A percentile compares a stretch with the other conserved stretches of the same genome.
These are phyloP conservation scores for Sporobolus alterniflorus DNA, from an alignment of 202 grass and related monocot species.

Conservation along the genomic window DNA sequence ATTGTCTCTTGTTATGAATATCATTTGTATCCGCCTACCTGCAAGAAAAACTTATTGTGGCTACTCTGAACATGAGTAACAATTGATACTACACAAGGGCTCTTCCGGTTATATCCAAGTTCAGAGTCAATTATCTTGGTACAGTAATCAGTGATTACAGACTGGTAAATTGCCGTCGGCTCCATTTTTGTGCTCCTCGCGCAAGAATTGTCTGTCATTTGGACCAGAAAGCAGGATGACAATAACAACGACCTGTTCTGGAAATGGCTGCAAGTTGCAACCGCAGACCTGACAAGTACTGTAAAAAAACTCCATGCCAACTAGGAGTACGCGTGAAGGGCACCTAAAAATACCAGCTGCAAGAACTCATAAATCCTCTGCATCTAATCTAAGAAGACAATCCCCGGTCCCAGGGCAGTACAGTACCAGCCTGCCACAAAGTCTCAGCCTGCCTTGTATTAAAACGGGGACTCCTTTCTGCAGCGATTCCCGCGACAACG, in stretches of 20 bases:
- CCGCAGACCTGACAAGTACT: background rate
- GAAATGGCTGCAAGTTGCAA: background rate
- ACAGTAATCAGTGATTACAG: background rate
- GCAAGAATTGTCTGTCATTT: background rate
- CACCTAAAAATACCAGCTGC: background rate
- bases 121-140: background rate
- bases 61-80: background rate
- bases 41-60: background rate
- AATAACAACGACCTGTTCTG: background rate
- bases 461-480: constrained; percentile 8
- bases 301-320: background rate
- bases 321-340: background rate
- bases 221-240: background rate
- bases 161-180: background rate
- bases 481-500: constrained; percentile 32
- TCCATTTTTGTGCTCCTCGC: background rate
- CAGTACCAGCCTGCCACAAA: background rate
- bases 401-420: background rate
- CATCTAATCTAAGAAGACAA: background rate
- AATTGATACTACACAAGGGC: background rate
- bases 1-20: no score
- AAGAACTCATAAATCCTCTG: background rate
- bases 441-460: constrained; percentile 28
- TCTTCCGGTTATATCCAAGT: no score
- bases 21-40: background rate